Conservation (phyloP, 2,329 filamentous ascomycete genomes). For the Cladophialophora exuberans region DNA sequence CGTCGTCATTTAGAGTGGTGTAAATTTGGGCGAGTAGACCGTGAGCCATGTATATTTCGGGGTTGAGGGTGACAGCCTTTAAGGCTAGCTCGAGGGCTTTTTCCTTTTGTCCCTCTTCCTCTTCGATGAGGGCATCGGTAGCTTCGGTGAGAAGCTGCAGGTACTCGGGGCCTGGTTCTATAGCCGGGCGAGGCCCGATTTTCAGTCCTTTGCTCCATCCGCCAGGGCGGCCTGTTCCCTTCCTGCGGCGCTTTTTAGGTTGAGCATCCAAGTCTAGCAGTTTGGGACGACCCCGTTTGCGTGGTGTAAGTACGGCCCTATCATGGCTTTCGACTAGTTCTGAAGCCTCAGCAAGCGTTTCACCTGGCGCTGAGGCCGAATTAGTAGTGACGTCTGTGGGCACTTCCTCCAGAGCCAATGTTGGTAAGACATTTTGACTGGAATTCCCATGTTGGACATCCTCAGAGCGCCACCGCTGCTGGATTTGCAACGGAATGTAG, state of each 20-base stretch:
- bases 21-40: constrained; percentile 64
- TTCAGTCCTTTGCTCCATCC: constrained; percentile 50
- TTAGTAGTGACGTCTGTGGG: no score
- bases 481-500: not conserved
- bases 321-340: not conserved
- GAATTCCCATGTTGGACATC: not conserved
- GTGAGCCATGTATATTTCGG: constrained; percentile 65
- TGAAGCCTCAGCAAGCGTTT: no score
- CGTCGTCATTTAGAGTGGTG: constrained; percentile 57
- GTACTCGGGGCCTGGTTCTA: constrained; percentile 54
- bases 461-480: not conserved
- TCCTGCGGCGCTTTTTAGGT: constrained; percentile 26
- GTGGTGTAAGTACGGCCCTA: not conserved
- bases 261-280: not conserved
- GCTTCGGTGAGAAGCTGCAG: constrained; percentile 51
- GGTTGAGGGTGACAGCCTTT: constrained; percentile 59
- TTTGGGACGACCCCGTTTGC: constrained; percentile 8
- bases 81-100: constrained; percentile 48
- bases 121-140: constrained; percentile 53
- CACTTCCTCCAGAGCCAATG: no score
- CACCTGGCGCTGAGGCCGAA: no score
- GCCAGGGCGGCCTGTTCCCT: constrained; percentile 24
- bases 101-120: constrained; percentile 46
- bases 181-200: constrained; percentile 49
- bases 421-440: not conserved